A percentile compares a stretch with the other conserved stretches of the same genome.
These are phyloP conservation scores for Colletotrichum plurivorum DNA, from an alignment of 2,329 filamentous ascomycete genomes.

Conservation along the genomic window DNA sequence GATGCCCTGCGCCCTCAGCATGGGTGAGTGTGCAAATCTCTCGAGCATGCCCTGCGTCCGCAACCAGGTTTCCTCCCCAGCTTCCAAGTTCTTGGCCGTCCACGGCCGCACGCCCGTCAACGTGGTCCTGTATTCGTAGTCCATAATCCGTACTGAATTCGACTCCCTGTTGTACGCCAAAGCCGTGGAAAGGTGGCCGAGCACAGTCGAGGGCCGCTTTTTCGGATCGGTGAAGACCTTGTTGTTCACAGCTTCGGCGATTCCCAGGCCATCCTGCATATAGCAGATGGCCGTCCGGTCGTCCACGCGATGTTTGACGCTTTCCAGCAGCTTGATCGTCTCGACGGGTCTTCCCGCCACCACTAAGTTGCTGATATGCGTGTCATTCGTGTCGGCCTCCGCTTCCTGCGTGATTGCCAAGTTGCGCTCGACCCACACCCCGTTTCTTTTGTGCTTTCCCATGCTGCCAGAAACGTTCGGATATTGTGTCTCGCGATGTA, in stretches of 20 bases:
- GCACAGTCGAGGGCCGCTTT: constrained; percentile 80
- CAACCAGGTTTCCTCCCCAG: constrained; percentile 43
- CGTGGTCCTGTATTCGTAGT: constrained; percentile 48
- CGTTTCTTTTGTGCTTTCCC: constrained; percentile 46
- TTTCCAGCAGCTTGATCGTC: constrained; percentile 66
- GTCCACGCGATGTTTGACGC: constrained; percentile 76
- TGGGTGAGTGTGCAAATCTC: constrained; percentile 73
- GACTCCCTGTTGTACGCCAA: constrained; percentile 58
- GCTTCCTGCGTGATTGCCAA: background rate
- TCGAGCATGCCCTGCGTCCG: constrained; percentile 70
- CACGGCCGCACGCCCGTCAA: constrained; percentile 49
- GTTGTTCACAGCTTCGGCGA: constrained; percentile 82
- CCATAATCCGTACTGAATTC: constrained; percentile 55
- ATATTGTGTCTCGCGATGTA: constrained; percentile 25
- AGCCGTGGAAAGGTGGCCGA: constrained; percentile 72
- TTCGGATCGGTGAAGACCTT: constrained; percentile 77
- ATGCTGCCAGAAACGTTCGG: constrained; percentile 39
- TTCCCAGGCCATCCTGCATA: constrained; percentile 85
- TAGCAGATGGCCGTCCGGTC: constrained; percentile 80
- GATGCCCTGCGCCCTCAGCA: constrained; percentile 72
- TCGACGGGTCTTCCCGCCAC: constrained; percentile 73
- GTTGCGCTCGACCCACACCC: constrained; percentile 32
- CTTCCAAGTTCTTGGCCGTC: constrained; percentile 26
- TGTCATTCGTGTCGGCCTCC: constrained; percentile 49
- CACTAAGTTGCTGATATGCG: constrained; percentile 79